phyloP scores from a whole-genome alignment of 345 rosid genomes.

The Cardamine occulta region DNA sequence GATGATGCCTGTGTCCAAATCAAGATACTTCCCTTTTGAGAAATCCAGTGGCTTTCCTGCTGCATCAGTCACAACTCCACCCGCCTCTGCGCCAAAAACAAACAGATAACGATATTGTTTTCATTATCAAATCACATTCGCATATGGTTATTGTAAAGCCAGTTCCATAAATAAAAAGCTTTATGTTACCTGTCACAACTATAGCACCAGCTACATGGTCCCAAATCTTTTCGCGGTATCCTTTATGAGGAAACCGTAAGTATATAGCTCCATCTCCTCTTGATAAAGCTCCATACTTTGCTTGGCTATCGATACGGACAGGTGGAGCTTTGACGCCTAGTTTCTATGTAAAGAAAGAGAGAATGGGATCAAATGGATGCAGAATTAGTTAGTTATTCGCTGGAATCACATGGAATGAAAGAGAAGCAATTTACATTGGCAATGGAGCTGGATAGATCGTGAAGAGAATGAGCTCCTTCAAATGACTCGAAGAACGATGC shows the following conservation, averaged over 20 bases:
- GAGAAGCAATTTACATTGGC: constrained; percentile 54
- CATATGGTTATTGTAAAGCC: neutral
- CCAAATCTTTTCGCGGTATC: constrained; percentile 96
- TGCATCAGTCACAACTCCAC: constrained; percentile 75
- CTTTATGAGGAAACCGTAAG: constrained; percentile 77
- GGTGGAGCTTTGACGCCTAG: constrained; percentile 94
- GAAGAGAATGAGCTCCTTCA: constrained; percentile 85
- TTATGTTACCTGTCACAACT: constrained; percentile 74
- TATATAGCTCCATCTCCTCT: constrained; percentile 97
- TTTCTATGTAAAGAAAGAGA: constrained; percentile 56
- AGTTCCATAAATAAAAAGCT: constrained; percentile 1
- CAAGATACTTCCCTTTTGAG: constrained; percentile 77
- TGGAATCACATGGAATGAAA: constrained; percentile 4
- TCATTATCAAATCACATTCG: neutral
- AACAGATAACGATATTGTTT: neutral
- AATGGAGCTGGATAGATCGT: constrained; percentile 71
- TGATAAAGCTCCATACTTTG: constrained; percentile 86
- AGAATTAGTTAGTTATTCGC: neutral
- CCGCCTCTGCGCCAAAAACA: constrained; percentile 66
- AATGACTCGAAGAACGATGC: constrained; percentile 93
- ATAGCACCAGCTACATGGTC: constrained; percentile 97
- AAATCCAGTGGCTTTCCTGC: constrained; percentile 80
- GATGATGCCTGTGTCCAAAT: constrained; percentile 72
- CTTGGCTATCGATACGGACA: constrained; percentile 95
- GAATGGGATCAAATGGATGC: neutral